These are phyloP conservation scores for Petunia axillaris DNA, from an alignment of 257 asterid genomes.

Conservation along the genomic window DNA sequence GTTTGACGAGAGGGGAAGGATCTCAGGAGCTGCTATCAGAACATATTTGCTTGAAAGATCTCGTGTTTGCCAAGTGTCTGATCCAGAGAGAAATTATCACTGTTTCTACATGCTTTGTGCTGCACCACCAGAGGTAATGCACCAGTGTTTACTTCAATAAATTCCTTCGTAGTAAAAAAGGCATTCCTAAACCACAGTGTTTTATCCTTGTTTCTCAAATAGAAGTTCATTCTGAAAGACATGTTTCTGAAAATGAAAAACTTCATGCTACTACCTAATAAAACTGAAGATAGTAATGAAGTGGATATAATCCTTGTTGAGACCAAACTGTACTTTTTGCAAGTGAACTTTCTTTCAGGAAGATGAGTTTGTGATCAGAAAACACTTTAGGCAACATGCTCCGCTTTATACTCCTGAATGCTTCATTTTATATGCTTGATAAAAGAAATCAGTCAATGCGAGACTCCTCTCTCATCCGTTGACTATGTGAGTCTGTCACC, in stretches of 20 bases:
- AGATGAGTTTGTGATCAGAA: neutral
- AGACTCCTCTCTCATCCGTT: neutral
- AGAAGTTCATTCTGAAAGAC: neutral
- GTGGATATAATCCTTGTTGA: constrained; percentile 10
- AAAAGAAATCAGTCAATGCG: neutral
- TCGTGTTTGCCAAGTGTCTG: constrained; percentile 41
- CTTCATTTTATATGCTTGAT: constrained; percentile 10
- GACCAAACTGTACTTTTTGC: neutral
- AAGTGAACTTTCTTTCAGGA: constrained; percentile 3
- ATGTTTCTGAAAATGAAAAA: neutral
- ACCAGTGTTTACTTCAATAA: neutral
- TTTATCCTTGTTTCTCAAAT: neutral
- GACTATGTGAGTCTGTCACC: constrained; percentile 4
- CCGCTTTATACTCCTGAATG: neutral
- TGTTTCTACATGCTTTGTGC: constrained; percentile 41
- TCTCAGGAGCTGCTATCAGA: constrained; percentile 40
- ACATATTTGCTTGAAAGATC: constrained; percentile 40
- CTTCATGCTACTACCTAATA: neutral
- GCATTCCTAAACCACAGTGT: neutral
- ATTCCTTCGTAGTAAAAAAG: neutral
- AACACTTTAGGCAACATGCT: neutral
- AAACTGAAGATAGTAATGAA: constrained; percentile 7
- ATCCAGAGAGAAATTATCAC: constrained; percentile 41
- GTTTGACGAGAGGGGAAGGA: constrained; percentile 32
- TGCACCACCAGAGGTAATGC: constrained; percentile 35